phyloP scores from a whole-genome alignment of 495 filamentous ascomycete genomes.

The Penicillium angulare region DNA sequence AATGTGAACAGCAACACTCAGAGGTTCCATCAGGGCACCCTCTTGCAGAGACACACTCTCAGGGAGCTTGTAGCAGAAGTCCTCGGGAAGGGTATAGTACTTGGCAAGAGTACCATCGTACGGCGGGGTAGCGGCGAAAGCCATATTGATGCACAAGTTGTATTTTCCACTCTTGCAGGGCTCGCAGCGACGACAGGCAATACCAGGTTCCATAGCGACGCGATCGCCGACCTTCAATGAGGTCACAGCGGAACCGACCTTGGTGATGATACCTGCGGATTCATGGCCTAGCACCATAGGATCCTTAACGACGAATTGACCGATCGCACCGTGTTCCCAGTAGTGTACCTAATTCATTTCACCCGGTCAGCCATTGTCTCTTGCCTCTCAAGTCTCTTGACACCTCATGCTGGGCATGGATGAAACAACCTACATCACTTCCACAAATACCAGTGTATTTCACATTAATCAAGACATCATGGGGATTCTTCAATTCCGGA shows the following conservation, averaged over 20 bases:
- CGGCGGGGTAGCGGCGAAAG: slow-evolving; percentile 54
- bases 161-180: slow-evolving; percentile 53
- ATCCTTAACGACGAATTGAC: slow-evolving; percentile 72
- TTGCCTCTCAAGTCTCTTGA: too few relatives aligned
- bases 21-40: slow-evolving; percentile 53
- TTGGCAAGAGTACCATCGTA: slow-evolving; percentile 55
- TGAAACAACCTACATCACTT: slow-evolving; percentile 73
- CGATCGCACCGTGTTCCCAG: slow-evolving; percentile 82
- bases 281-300: slow-evolving; percentile 96
- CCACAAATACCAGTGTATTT: slow-evolving; percentile 91
- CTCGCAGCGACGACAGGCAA: slow-evolving; percentile 51
- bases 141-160: slow-evolving; percentile 53
- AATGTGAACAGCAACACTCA: slow-evolving; percentile 56
- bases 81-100: slow-evolving; percentile 54
- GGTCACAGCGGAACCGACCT: slow-evolving; percentile 57
- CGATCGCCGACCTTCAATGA: slow-evolving; percentile 45
- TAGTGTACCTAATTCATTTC: slow-evolving; percentile 66
- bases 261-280: slow-evolving; percentile 71
- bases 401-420: neutral
- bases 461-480: slow-evolving; percentile 79
- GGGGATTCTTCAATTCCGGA: slow-evolving; percentile 60
- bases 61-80: slow-evolving; percentile 56
- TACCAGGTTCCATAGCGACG: slow-evolving; percentile 55
- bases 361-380: neutral
- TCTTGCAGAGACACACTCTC: slow-evolving; percentile 46